phyloP scores from a whole-genome alignment of 257 asterid genomes.

The Ilex aquifolium region DNA sequence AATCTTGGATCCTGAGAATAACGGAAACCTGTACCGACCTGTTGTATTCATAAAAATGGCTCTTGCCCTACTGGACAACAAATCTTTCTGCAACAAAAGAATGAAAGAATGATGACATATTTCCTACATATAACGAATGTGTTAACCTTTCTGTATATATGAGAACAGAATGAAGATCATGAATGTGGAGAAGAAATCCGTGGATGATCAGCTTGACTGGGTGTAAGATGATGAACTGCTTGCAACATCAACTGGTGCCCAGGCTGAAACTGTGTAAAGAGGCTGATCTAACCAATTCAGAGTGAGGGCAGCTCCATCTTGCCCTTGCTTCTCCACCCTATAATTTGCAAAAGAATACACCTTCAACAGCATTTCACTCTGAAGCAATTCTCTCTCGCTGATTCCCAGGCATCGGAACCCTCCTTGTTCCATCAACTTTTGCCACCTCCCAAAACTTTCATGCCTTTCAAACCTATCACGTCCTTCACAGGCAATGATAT shows the following conservation, averaged over 20 bases:
- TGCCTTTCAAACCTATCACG: conserved; percentile 81
- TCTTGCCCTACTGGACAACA: conserved; percentile 21
- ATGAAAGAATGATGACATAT: conserved; percentile 42
- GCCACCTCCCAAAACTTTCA: conserved; percentile 53
- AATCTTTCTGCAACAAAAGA: conserved; percentile 60
- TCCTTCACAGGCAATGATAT: conserved; percentile 74
- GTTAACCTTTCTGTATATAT: conserved; percentile 20
- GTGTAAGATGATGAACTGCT: conserved; percentile 42
- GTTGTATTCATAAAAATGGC: neutral
- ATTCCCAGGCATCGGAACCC: conserved; percentile 49
- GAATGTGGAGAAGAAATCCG: conserved; percentile 6
- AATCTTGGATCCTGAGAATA: conserved; percentile 4
- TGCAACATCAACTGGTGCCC: conserved; percentile 49
- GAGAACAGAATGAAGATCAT: conserved; percentile 1
- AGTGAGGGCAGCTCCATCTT: conserved; percentile 33
- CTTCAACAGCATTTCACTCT: conserved; percentile 71
- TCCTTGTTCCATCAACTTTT: conserved; percentile 55
- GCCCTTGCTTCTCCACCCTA: conserved; percentile 37
- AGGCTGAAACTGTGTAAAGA: conserved; percentile 66
- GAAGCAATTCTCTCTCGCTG: conserved; percentile 58
- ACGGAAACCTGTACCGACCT: neutral
- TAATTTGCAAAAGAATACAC: conserved; percentile 50
- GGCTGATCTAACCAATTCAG: conserved; percentile 77
- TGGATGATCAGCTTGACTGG: conserved; percentile 21
- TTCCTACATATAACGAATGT: conserved; percentile 49